Percentiles rank a stretch among this genome's conserved stretches.
Conservation (phyloP, 306 rosid species). For the Cucumis melo region DNA sequence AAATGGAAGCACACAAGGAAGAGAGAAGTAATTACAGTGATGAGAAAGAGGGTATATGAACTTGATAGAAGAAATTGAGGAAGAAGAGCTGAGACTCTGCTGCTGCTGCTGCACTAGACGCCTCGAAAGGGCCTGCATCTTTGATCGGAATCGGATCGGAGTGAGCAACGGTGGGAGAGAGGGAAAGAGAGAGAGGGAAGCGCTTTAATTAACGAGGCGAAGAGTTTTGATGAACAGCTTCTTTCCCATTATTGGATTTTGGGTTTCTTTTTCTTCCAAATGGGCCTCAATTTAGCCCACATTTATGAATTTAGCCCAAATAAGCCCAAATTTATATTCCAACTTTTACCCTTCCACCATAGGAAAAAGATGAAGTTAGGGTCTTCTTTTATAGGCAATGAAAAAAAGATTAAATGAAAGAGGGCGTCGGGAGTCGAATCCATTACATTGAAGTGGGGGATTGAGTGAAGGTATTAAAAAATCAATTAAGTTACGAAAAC, state of each 20-base stretch:
- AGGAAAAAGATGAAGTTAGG: no score
- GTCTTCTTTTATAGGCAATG: no score
- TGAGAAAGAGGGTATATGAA: constrained; percentile 43
- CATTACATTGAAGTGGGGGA: no score
- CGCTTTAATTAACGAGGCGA: neutral
- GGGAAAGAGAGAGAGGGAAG: neutral
- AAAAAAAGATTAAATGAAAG: no score
- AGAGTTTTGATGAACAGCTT: neutral
- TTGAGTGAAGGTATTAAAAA: no score
- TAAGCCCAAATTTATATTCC: no score
- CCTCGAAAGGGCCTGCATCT: constrained; percentile 73
- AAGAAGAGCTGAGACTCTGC: constrained; percentile 29
- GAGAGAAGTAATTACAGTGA: constrained; percentile 27
- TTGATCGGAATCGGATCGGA: constrained; percentile 20
- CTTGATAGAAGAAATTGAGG: constrained; percentile 32
- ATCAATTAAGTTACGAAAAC: no score
- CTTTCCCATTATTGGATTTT: neutral
- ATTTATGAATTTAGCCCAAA: neutral
- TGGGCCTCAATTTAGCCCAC: neutral
- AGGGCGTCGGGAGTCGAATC: no score
- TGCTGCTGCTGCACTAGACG: constrained; percentile 60
- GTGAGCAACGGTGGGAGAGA: neutral
- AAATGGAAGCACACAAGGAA: neutral
- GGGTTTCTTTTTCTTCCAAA: neutral
- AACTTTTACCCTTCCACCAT: no score